phyloP scores from a whole-genome alignment of 1,139 yeast species.

The Geotrichum siamense region DNA sequence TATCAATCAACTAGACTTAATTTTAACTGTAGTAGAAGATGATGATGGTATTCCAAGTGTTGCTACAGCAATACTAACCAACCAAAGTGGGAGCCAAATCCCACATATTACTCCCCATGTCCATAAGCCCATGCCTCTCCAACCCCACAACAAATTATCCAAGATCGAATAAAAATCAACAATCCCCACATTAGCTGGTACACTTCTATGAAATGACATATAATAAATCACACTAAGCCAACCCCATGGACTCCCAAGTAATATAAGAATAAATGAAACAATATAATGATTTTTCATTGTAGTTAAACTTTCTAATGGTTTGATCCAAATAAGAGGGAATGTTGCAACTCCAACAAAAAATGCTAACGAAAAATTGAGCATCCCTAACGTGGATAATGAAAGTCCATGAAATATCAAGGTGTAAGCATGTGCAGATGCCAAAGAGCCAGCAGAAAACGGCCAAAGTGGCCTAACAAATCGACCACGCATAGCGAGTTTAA shows the following conservation, averaged over 20 bases:
- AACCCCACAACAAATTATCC: conserved; percentile 51
- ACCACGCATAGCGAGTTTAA: background rate
- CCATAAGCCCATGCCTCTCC: conserved; percentile 73
- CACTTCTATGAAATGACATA: conserved; percentile 4
- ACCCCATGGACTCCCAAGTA: conserved; percentile 22
- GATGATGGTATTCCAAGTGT: conserved; percentile 1
- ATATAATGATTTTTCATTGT: conserved; percentile 13
- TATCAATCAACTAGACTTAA: too few species aligned
- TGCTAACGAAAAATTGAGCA: conserved; percentile 79
- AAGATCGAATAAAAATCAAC: conserved; percentile 36
- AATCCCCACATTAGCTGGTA: conserved; percentile 41
- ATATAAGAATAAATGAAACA: conserved; percentile 6
- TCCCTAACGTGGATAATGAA: conserved; percentile 64
- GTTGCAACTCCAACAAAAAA: conserved; percentile 59
- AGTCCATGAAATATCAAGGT: conserved; percentile 60
- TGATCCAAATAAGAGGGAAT: conserved; percentile 63
- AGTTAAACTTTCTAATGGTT: conserved; percentile 31
- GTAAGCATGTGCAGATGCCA: conserved; percentile 31
- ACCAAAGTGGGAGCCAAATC: conserved; percentile 85
- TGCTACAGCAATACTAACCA: conserved; percentile 41
- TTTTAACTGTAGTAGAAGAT: background rate
- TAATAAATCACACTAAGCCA: conserved; percentile 40
- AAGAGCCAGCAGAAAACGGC: conserved; percentile 20
- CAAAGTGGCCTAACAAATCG: background rate
- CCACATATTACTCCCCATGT: conserved; percentile 71